Conservation (phyloP, 345 rosid species). For the Ailanthus altissimus region DNA sequence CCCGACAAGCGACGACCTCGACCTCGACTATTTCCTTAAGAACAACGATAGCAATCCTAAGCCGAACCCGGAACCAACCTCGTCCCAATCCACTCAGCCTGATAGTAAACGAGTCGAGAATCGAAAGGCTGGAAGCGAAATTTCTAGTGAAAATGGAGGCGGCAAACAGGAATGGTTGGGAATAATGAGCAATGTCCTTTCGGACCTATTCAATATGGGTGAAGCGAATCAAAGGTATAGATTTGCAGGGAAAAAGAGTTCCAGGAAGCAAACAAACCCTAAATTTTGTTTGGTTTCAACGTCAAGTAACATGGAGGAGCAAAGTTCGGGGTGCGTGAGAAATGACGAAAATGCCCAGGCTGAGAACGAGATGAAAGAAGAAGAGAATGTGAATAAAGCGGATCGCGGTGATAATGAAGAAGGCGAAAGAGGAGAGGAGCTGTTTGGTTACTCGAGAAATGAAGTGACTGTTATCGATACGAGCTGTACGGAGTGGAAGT, state of each 20-base stretch:
- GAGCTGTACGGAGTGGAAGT: slow-evolving; percentile 77
- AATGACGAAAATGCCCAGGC: slow-evolving; percentile 34
- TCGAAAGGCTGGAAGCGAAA: slow-evolving; percentile 20
- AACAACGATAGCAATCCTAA: not conserved
- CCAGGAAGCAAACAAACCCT: slow-evolving; percentile 86
- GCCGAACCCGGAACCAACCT: slow-evolving; percentile 14
- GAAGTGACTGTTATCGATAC: slow-evolving; percentile 96
- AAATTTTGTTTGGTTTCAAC: slow-evolving; percentile 44
- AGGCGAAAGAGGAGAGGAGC: slow-evolving; percentile 49
- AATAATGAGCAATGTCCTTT: slow-evolving; percentile 67
- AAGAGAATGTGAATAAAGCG: slow-evolving; percentile 14
- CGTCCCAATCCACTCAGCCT: slow-evolving; percentile 43
- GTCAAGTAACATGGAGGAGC: slow-evolving; percentile 18
- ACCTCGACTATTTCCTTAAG: slow-evolving; percentile 67
- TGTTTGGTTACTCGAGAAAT: slow-evolving; percentile 80
- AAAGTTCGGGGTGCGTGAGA: slow-evolving; percentile 20
- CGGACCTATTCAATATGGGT: slow-evolving; percentile 78
- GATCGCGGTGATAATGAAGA: slow-evolving; percentile 28
- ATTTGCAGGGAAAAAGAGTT: slow-evolving; percentile 42
- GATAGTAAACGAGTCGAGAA: slow-evolving; percentile 19
- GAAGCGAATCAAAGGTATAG: slow-evolving; percentile 18
- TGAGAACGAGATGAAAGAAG: slow-evolving; percentile 25
- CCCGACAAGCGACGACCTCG: slow-evolving; percentile 53
- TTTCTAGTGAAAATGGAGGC: slow-evolving; percentile 11
- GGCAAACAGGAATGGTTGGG: slow-evolving; percentile 52